Conservation (phyloP, 192 early-diverging fungal genomes). For the Gamsiella multidivaricata region DNA sequence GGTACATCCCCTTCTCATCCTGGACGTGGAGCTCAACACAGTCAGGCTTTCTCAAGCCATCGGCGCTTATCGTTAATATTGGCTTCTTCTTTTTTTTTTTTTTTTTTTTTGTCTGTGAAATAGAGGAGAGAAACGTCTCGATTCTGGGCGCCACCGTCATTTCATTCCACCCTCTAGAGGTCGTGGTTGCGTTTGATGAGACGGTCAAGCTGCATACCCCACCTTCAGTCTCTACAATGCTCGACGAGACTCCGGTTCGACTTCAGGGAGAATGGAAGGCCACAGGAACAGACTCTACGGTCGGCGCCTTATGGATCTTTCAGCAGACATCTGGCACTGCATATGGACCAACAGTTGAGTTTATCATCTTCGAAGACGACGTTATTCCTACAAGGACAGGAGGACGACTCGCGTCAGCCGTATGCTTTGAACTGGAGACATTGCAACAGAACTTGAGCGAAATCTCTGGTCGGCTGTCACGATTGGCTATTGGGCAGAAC, state of each 20-base stretch:
- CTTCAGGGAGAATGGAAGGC: constrained; percentile 51
- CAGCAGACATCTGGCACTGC: constrained; percentile 19
- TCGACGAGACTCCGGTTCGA: constrained; percentile 23
- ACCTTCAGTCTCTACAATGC: constrained; percentile 29
- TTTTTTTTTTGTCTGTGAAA: no score
- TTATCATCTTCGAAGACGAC: constrained; percentile 37
- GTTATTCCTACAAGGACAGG: constrained; percentile 29
- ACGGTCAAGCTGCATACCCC: constrained; percentile 27
- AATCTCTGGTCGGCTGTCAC: constrained; percentile 26
- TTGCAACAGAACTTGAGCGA: constrained; percentile 17
- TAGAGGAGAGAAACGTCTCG: constrained; percentile 43
- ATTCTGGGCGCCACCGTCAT: constrained; percentile 48
- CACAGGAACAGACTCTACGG: constrained; percentile 26
- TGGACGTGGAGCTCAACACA: no score
- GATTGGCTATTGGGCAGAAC: constrained; percentile 36
- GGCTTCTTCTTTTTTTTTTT: no score
- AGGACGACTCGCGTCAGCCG: constrained; percentile 16
- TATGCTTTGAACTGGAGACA: constrained; percentile 47
- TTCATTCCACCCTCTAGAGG: constrained; percentile 38
- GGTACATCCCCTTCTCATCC: constrained; percentile 34
- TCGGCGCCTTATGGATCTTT: constrained; percentile 45
- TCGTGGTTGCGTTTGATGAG: constrained; percentile 57
- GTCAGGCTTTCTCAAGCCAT: no score
- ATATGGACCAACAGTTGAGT: constrained; percentile 44
- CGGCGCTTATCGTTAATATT: no score